A percentile compares a stretch with the other conserved stretches of the same genome.
Conservation (phyloP, 176 grass and related monocot genomes). For the Melocanna baccifera region DNA sequence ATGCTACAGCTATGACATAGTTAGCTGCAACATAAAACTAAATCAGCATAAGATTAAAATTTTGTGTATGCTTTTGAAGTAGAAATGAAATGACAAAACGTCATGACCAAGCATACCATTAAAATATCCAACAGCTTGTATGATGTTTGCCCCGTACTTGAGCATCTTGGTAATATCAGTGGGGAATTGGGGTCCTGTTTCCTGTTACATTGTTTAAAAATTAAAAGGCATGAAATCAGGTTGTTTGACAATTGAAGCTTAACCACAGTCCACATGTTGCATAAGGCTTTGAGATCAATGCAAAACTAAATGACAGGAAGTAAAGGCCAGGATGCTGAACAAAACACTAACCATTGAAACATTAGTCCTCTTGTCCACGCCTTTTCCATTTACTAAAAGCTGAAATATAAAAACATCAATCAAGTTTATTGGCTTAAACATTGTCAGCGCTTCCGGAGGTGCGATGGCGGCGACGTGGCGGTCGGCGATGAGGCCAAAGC, state of each 20-base stretch:
- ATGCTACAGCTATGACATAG: conserved; percentile 79
- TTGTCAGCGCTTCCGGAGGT: too few species aligned
- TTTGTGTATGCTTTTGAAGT: not conserved
- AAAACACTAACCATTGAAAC: conserved; percentile 64
- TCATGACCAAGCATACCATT: conserved; percentile 46
- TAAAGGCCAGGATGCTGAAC: not conserved
- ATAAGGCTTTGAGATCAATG: not conserved
- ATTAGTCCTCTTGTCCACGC: conserved; percentile 87
- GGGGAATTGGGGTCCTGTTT: conserved; percentile 78
- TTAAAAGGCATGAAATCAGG: conserved; percentile 7
- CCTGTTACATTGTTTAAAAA: conserved; percentile 51
- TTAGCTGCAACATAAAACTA: conserved; percentile 54
- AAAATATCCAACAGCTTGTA: conserved; percentile 93
- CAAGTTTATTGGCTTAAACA: conserved; percentile 23
- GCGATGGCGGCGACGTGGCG: too few species aligned
- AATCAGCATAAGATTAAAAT: conserved; percentile 17
- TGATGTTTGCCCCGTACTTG: conserved; percentile 95
- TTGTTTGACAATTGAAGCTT: conserved; percentile 5
- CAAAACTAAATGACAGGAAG: conserved; percentile 26
- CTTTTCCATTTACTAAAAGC: conserved; percentile 93
- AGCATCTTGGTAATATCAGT: conserved; percentile 97
- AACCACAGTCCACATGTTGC: not conserved
- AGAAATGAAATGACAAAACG: conserved; percentile 17
- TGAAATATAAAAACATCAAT: conserved; percentile 40
- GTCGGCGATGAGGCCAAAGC: too few species aligned